Percentiles rank a stretch among this genome's conserved stretches.
phyloP scores from a whole-genome alignment of 225 moss, liverwort and hornwort genomes.

The Marchantia paleacea region DNA sequence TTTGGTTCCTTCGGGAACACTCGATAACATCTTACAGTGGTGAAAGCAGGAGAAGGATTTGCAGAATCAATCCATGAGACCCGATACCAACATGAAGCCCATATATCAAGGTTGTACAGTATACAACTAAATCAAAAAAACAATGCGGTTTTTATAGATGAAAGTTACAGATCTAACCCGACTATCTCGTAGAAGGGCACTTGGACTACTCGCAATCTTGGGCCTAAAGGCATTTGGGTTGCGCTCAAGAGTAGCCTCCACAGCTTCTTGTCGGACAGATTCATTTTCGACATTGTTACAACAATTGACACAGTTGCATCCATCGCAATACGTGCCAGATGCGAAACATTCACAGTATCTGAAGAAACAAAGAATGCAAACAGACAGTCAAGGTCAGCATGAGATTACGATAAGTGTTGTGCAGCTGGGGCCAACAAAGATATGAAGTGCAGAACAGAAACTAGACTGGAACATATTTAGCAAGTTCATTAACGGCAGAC shows the following conservation, averaged over 20 bases:
- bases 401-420: not conserved
- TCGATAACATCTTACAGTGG: too few species aligned
- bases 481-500: not conserved
- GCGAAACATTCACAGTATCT: conserved; percentile 99
- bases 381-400: too few species aligned
- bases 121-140: too few species aligned
- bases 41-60: too few species aligned
- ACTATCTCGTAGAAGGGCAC: conserved; percentile 44
- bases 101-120: too few species aligned
- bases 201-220: conserved; percentile 88
- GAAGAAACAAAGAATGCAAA: conserved; percentile 10
- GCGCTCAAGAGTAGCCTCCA: conserved; percentile 84
- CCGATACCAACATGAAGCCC: too few species aligned
- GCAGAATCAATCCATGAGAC: too few species aligned
- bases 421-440: not conserved
- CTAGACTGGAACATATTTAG: not conserved
- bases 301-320: conserved; percentile 94
- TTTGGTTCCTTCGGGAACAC: too few species aligned
- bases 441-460: not conserved
- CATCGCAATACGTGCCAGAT: conserved; percentile 86
- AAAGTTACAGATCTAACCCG: conserved; percentile 28
- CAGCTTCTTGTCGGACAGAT: conserved; percentile 80
- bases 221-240: conserved; percentile 93
- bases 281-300: conserved; percentile 91
- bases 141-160: too few species aligned